phyloP scores from a whole-genome alignment of 768 basidiomycete species.

The Collybiopsis luxurians region DNA sequence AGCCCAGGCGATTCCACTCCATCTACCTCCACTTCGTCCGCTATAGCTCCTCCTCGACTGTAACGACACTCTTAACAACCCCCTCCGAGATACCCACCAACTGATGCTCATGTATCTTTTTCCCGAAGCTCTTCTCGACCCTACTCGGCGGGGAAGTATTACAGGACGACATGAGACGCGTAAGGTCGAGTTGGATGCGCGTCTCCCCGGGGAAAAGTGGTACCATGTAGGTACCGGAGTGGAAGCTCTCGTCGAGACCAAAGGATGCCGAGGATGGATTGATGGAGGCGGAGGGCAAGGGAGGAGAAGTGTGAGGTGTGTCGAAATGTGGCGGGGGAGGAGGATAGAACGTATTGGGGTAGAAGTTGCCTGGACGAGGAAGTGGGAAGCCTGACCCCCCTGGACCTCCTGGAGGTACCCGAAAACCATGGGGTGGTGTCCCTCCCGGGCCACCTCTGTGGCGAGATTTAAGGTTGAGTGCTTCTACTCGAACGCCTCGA shows the following conservation, averaged over 20 bases:
- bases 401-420: background rate
- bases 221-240: constrained; percentile 27
- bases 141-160: too few relatives aligned
- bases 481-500: constrained; percentile 27
- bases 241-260: constrained; percentile 18
- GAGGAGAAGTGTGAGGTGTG: too few relatives aligned
- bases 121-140: too few relatives aligned
- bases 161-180: too few relatives aligned
- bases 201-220: too few relatives aligned
- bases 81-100: background rate
- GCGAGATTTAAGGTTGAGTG: too few relatives aligned
- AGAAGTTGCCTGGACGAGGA: background rate
- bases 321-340: too few relatives aligned
- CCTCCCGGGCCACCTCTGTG: too few relatives aligned
- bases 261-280: background rate
- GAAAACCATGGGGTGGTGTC: background rate
- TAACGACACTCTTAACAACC: constrained; percentile 23
- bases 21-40: constrained; percentile 13
- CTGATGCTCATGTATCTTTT: too few relatives aligned
- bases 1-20: constrained; percentile 33
- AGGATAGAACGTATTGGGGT: too few relatives aligned
- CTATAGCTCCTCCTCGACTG: constrained; percentile 21
- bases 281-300: background rate
- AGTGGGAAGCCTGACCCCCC: background rate
- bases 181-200: too few relatives aligned